phyloP scores from a whole-genome alignment of 2,329 filamentous ascomycete genomes.

The Claviceps arundinis region DNA sequence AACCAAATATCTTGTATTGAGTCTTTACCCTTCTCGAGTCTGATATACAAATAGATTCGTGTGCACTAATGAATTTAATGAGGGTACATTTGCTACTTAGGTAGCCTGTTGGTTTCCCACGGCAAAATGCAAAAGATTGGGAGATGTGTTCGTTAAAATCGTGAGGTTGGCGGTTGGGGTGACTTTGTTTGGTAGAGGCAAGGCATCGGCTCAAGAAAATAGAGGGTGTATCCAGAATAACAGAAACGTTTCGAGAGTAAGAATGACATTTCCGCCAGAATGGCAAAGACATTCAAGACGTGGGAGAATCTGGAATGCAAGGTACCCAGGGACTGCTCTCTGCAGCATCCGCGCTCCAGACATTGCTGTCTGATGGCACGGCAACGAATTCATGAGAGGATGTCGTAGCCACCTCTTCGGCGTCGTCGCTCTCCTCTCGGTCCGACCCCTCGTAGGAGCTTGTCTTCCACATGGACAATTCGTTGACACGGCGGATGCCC shows the following conservation, averaged over 20 bases:
- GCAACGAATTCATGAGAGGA: slow-evolving; percentile 35
- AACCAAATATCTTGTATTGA: no score
- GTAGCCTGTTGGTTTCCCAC: background rate
- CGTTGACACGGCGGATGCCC: slow-evolving; percentile 54
- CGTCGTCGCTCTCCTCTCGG: slow-evolving; percentile 22
- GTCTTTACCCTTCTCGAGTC: background rate
- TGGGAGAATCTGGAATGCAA: slow-evolving; percentile 11
- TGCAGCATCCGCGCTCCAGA: slow-evolving; percentile 28
- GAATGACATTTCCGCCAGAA: background rate
- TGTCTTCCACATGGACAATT: slow-evolving; percentile 41
- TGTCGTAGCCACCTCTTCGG: slow-evolving; percentile 17
- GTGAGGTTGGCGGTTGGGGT: background rate
- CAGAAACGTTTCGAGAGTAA: no score
- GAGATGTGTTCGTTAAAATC: background rate
- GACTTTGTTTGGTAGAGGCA: background rate
- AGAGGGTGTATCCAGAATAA: no score
- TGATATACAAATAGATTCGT: background rate
- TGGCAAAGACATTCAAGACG: background rate
- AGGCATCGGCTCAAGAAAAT: no score
- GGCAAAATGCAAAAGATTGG: background rate
- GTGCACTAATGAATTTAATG: background rate
- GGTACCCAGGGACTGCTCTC: slow-evolving; percentile 33
- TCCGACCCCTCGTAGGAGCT: slow-evolving; percentile 26
- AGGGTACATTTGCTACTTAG: background rate
- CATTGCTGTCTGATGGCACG: slow-evolving; percentile 29